Evolutionary conservation across 805 yeast species (phyloP).

Genomic region (Spathaspora gorwiae): DNA sequence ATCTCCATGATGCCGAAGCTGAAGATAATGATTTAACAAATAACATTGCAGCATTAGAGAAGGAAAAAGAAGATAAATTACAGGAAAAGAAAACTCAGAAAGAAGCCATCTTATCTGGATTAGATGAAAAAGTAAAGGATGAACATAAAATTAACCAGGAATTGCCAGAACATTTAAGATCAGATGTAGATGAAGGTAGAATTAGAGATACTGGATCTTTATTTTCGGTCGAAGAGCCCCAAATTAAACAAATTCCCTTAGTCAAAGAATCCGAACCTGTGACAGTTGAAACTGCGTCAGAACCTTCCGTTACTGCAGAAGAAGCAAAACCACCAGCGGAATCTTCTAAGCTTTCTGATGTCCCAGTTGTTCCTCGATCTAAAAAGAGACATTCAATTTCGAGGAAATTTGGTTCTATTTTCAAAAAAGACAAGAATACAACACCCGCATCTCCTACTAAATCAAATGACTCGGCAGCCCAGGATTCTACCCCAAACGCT

Average conservation of each 20-base stretch:
- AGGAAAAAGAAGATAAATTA: conserved; percentile 33
- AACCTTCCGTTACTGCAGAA: conserved; percentile 6
- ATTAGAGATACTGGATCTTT: conserved; percentile 37
- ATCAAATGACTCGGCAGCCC: background rate
- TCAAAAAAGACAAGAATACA: conserved; percentile 3
- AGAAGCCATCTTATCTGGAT: conserved; percentile 24
- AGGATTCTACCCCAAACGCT: background rate
- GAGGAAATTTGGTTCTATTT: conserved; percentile 15
- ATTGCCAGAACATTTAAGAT: conserved; percentile 50
- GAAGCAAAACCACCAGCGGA: conserved; percentile 5
- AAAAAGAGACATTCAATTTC: conserved; percentile 10
- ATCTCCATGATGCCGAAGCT: conserved; percentile 22
- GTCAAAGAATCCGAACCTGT: conserved; percentile 1
- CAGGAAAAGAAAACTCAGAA: conserved; percentile 33
- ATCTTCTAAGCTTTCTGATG: conserved; percentile 6
- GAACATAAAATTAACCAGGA: conserved; percentile 45
- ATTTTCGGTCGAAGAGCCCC: conserved; percentile 28
- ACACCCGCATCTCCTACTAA: background rate
- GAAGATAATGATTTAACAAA: conserved; percentile 35
- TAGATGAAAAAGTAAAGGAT: conserved; percentile 38
- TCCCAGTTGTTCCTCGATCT: conserved; percentile 8
- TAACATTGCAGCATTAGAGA: conserved; percentile 38
- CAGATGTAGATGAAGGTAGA: conserved; percentile 28
- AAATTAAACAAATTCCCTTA: conserved; percentile 12
- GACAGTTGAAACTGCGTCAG: conserved; percentile 4